Evolutionary conservation across 192 early-diverging fungal genomes (phyloP).

Genomic region (Backusella psychrophila): DNA sequence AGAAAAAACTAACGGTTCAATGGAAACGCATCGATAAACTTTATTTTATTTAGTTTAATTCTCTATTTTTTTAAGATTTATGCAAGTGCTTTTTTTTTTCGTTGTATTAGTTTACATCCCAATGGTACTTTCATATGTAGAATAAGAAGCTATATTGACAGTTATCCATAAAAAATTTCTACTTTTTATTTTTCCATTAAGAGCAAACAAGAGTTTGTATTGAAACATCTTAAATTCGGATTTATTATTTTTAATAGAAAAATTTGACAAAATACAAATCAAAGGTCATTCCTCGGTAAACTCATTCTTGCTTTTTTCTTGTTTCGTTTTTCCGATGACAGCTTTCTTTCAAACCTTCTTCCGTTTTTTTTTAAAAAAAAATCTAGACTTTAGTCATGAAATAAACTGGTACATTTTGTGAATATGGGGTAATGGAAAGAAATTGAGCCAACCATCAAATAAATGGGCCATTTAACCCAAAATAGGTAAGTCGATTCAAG

Average conservation of each 20-base stretch:
- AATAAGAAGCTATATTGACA: background rate
- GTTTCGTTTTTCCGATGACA: background rate
- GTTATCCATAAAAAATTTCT: background rate
- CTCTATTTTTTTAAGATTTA: background rate
- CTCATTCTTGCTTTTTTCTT: background rate
- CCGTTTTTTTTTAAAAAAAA: background rate
- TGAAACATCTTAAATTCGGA: background rate
- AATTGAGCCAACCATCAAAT: no score
- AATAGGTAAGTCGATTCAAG: no score
- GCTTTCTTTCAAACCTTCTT: background rate
- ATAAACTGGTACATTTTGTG: no score
- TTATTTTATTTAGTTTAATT: background rate
- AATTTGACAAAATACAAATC: background rate
- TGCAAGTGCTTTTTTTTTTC: background rate
- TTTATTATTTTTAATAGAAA: background rate
- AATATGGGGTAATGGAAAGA: no score
- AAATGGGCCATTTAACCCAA: no score
- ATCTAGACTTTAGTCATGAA: no score
- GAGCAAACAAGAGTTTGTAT: background rate
- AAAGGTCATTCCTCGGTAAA: background rate
- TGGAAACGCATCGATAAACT: no score
- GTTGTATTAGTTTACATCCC: background rate
- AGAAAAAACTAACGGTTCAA: no score
- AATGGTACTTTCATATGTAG: no score
- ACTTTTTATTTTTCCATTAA: background rate